Evolutionary conservation across 2,329 filamentous ascomycete species (phyloP).

Genomic region (Pseudocercospora pini-densiflorae): DNA sequence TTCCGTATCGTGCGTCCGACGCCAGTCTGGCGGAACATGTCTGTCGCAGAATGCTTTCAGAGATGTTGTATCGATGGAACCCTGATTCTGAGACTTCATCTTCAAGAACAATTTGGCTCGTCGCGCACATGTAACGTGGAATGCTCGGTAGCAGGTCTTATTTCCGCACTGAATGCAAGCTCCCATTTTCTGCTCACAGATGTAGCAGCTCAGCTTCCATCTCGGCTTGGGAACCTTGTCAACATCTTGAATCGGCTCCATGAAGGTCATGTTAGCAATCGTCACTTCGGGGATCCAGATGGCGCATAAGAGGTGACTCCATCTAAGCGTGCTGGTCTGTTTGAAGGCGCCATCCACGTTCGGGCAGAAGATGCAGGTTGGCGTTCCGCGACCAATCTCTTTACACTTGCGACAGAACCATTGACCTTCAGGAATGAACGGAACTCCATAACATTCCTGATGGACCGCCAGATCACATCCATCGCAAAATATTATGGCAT

Average conservation of each 20-base stretch:
- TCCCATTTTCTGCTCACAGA: conserved; percentile 96
- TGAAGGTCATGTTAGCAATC: conserved; percentile 93
- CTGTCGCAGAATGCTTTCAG: conserved; percentile 96
- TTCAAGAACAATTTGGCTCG: conserved; percentile 86
- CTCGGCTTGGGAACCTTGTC: conserved; percentile 95
- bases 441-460: conserved; percentile 98
- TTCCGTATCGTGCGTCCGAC: conserved; percentile 81
- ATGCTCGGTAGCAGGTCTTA: conserved; percentile 95
- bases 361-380: conserved; percentile 97
- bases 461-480: conserved; percentile 97
- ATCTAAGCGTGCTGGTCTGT: conserved; percentile 93
- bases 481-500: conserved; percentile 98
- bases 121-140: conserved; percentile 94
- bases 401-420: conserved; percentile 98
- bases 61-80: conserved; percentile 77
- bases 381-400: conserved; percentile 87
- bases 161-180: conserved; percentile 98
- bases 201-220: conserved; percentile 87
- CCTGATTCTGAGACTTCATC: conserved; percentile 92
- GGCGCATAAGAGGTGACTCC: conserved; percentile 94
- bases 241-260: conserved; percentile 97
- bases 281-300: conserved; percentile 99
- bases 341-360: conserved; percentile 99
- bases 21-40: conserved; percentile 89
- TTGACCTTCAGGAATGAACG: conserved; percentile 97